Percentiles rank a stretch among this genome's conserved stretches.
These are phyloP conservation scores for Erodium chrysanthum DNA, from an alignment of 441 rosid genomes.

Conservation along the genomic window DNA sequence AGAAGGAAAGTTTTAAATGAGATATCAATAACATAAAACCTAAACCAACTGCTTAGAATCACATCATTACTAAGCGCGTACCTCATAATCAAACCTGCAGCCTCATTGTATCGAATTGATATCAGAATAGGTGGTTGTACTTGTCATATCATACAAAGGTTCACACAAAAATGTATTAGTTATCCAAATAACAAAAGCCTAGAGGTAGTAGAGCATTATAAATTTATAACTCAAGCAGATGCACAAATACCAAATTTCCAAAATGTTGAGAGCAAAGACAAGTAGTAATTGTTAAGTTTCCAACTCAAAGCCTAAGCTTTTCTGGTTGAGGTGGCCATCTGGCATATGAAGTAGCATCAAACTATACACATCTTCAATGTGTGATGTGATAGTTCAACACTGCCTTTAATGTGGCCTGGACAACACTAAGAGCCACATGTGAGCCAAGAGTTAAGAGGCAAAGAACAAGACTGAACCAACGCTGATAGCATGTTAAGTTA, in stretches of 20 bases:
- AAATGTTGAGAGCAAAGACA: too few relatives aligned
- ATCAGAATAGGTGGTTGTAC: conserved; percentile 21
- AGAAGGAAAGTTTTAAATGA: conserved; percentile 14
- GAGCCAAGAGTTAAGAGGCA: not conserved
- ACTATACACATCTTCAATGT: not conserved
- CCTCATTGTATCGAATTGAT: conserved; percentile 16
- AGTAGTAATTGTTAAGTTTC: not conserved
- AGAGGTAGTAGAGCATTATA: not conserved
- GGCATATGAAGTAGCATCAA: not conserved
- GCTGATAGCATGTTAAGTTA: too few relatives aligned
- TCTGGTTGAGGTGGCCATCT: not conserved
- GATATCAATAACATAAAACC: conserved; percentile 1
- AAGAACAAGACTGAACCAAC: too few relatives aligned
- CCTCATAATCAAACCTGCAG: conserved; percentile 83
- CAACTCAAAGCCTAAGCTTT: not conserved
- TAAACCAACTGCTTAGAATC: conserved; percentile 2
- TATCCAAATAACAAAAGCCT: conserved; percentile 4
- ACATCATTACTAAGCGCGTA: conserved; percentile 17
- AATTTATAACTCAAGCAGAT: not conserved
- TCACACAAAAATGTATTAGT: conserved; percentile 20
- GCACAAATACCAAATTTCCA: not conserved
- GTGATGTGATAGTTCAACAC: not conserved
- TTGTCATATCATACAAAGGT: conserved; percentile 20
- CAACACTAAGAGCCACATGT: not conserved
- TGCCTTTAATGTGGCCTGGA: not conserved